These are phyloP conservation scores for Heritiera littoralis DNA, from an alignment of 345 rosid species.

Conservation along the genomic window DNA sequence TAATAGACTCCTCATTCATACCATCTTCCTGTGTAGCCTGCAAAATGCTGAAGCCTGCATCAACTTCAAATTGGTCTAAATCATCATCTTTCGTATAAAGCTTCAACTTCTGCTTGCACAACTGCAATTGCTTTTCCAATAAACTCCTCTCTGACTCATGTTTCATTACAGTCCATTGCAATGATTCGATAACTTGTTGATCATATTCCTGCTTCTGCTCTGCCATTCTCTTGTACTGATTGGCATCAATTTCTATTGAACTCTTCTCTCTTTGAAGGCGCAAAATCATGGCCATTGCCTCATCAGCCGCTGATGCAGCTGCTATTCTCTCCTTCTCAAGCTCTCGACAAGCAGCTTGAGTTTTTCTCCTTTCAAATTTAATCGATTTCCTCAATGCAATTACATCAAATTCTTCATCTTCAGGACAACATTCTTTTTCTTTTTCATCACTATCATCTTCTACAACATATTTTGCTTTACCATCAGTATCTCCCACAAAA, in stretches of 20 bases:
- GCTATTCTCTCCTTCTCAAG: slow-evolving; percentile 79
- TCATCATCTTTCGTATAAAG: slow-evolving; percentile 30
- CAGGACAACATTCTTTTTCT: slow-evolving; percentile 37
- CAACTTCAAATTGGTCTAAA: slow-evolving; percentile 27
- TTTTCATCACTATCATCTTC: slow-evolving; percentile 27
- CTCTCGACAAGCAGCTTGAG: slow-evolving; percentile 44
- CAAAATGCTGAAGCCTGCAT: slow-evolving; percentile 18
- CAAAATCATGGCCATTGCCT: slow-evolving; percentile 85
- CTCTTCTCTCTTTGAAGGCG: slow-evolving; percentile 75
- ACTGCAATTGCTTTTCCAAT: slow-evolving; percentile 40
- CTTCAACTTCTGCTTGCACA: slow-evolving; percentile 31
- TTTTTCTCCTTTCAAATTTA: slow-evolving; percentile 56
- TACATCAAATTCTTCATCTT: slow-evolving; percentile 59
- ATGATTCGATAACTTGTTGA: slow-evolving; percentile 56
- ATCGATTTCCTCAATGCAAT: slow-evolving; percentile 56
- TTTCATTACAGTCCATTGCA: slow-evolving; percentile 55
- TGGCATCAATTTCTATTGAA: slow-evolving; percentile 57
- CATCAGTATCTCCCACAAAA: slow-evolving; percentile 7
- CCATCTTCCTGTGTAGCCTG: slow-evolving; percentile 25
- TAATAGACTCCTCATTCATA: slow-evolving; percentile 11
- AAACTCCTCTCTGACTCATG: slow-evolving; percentile 41
- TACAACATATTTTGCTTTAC: slow-evolving; percentile 1
- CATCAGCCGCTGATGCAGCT: slow-evolving; percentile 67
- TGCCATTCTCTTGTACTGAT: slow-evolving; percentile 52
- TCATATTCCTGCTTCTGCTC: slow-evolving; percentile 59